phyloP scores from a whole-genome alignment of 139 green algal species.

The Monoraphidium neglectum region DNA sequence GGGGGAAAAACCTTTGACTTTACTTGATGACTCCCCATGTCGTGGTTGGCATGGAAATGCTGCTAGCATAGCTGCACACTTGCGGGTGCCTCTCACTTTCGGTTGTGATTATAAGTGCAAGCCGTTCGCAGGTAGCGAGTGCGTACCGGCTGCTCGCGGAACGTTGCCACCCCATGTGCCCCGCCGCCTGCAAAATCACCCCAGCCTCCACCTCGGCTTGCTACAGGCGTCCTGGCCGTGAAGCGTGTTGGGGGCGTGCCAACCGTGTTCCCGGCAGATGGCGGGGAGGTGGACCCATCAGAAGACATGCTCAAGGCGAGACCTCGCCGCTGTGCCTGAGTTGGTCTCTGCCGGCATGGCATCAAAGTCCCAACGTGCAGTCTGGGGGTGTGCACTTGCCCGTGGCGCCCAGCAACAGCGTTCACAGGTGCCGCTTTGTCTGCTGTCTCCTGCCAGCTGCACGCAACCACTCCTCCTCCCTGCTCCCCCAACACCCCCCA shows the following conservation, averaged over 20 bases:
- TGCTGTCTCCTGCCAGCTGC: too few relatives aligned
- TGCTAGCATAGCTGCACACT: not conserved
- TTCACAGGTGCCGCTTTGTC: too few relatives aligned
- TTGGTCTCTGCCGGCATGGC: too few relatives aligned
- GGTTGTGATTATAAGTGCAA: not conserved
- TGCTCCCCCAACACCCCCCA: too few relatives aligned
- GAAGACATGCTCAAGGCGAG: slow-evolving; percentile 70
- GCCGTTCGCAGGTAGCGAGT: not conserved
- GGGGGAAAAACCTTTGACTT: not conserved
- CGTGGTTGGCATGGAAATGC: not conserved
- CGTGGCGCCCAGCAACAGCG: too few relatives aligned
- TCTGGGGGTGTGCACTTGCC: too few relatives aligned
- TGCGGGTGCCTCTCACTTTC: not conserved
- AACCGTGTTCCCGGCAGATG: slow-evolving; percentile 75
- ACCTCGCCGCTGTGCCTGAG: too few relatives aligned
- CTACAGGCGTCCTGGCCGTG: slow-evolving; percentile 71
- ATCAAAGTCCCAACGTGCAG: too few relatives aligned
- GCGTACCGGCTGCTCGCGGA: not conserved
- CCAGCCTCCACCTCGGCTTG: not conserved
- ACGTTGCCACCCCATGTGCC: too few relatives aligned
- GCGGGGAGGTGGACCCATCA: slow-evolving; percentile 51
- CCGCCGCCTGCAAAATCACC: too few relatives aligned
- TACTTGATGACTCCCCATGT: not conserved
- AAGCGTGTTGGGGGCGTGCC: slow-evolving; percentile 75
- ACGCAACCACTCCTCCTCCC: too few relatives aligned